Evolutionary conservation across 805 yeast species (phyloP).

Genomic region (Zygosaccharomyces bailii): DNA sequence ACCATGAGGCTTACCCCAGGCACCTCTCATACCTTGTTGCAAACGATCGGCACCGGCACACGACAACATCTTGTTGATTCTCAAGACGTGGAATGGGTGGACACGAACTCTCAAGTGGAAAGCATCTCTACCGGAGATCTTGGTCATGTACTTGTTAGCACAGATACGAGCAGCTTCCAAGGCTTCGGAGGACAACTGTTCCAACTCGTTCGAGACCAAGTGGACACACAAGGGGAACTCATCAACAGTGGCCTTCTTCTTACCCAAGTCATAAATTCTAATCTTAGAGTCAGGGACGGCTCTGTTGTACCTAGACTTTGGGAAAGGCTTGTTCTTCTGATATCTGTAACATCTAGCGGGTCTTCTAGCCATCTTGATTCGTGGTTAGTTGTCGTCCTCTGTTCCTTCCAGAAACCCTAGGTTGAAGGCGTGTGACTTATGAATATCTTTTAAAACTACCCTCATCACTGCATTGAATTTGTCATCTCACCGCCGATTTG

Average conservation of each 20-base stretch:
- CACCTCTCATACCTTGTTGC: conserved; percentile 99
- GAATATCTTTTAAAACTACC: conserved; percentile 1
- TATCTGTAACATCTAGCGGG: conserved; percentile 99
- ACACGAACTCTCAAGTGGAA: conserved; percentile 99
- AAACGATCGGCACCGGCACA: conserved; percentile 99
- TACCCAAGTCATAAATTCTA: conserved; percentile 98
- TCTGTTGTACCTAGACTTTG: conserved; percentile 99
- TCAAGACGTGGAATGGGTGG: conserved; percentile 99
- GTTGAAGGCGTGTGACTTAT: background rate
- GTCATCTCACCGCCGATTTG: conserved; percentile 5
- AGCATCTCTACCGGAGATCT: conserved; percentile 95
- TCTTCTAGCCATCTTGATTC: conserved; percentile 96
- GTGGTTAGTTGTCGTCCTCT: conserved; percentile 12
- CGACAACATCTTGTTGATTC: conserved; percentile 99
- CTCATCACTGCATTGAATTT: conserved; percentile 3
- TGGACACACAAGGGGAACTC: conserved; percentile 99
- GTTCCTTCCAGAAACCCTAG: background rate
- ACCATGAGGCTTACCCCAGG: conserved; percentile 99
- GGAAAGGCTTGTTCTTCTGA: conserved; percentile 99
- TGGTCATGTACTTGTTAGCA: conserved; percentile 99
- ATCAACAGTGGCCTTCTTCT: conserved; percentile 99
- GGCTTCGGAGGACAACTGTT: conserved; percentile 99
- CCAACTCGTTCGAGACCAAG: conserved; percentile 98
- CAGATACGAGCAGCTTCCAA: conserved; percentile 99
- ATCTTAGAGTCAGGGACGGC: conserved; percentile 99